Evolutionary conservation across 768 basidiomycete genomes (phyloP).

Genomic region (Lactarius indigo): DNA sequence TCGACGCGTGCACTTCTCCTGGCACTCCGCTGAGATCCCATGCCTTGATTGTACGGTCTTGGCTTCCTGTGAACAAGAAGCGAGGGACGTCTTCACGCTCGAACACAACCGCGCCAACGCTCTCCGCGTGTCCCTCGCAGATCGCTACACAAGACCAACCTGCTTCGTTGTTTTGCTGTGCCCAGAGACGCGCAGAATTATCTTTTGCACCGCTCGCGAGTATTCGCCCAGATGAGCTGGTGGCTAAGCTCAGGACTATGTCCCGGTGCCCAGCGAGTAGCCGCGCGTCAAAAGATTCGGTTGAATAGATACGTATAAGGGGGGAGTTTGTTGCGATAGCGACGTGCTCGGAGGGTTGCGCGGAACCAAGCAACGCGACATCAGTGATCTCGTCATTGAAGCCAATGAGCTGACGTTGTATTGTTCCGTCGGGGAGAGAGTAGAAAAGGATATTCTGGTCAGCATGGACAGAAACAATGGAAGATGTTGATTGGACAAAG

Average conservation of each 20-base stretch:
- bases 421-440: constrained; percentile 60
- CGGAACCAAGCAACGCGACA: constrained; percentile 66
- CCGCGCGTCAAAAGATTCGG: constrained; percentile 72
- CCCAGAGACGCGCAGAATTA: constrained; percentile 84
- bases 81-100: constrained; percentile 48
- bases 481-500: constrained; percentile 60
- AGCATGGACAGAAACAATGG: constrained; percentile 80
- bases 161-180: constrained; percentile 35
- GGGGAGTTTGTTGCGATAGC: constrained; percentile 98
- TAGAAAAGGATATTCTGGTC: constrained; percentile 97
- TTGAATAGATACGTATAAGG: constrained; percentile 85
- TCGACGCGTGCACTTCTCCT: constrained; percentile 30
- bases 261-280: constrained; percentile 87
- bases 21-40: constrained; percentile 79
- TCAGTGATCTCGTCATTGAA: constrained; percentile 99
- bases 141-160: constrained; percentile 76
- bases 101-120: constrained; percentile 85
- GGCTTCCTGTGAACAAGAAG: constrained; percentile 93
- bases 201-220: constrained; percentile 95
- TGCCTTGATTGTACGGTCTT: constrained; percentile 97
- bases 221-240: constrained; percentile 57
- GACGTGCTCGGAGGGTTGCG: constrained; percentile 51
- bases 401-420: constrained; percentile 83
- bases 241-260: constrained; percentile 84
- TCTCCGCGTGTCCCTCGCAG: constrained; percentile 93